These are phyloP conservation scores for Cyberlindnera samutprakarnensis DNA, from an alignment of 805 yeast species.

Conservation along the genomic window DNA sequence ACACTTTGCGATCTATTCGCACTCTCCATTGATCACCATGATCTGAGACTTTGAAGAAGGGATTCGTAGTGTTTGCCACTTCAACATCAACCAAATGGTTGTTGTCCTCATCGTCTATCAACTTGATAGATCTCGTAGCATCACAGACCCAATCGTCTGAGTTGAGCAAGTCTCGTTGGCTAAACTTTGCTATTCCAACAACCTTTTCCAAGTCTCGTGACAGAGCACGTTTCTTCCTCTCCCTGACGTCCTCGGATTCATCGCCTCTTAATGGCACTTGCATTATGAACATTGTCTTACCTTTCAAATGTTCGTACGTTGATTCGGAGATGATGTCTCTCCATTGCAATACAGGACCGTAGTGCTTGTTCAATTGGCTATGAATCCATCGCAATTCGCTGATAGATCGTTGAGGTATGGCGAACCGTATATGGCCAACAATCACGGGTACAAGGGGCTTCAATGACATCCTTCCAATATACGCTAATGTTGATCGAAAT, in stretches of 20 bases:
- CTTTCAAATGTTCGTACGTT: neutral
- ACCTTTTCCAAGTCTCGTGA: neutral
- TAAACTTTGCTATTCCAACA: conserved; percentile 1
- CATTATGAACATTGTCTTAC: neutral
- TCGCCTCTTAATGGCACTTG: neutral
- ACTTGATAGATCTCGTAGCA: no score
- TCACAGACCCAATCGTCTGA: no score
- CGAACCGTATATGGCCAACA: conserved; percentile 1
- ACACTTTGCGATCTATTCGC: neutral
- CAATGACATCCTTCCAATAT: neutral
- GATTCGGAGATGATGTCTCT: conserved; percentile 1
- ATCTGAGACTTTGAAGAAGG: neutral
- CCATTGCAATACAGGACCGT: conserved; percentile 1
- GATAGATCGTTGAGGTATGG: neutral
- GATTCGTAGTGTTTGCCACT: neutral
- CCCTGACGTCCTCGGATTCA: neutral
- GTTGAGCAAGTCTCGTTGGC: no score
- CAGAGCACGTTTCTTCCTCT: neutral
- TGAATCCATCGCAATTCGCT: conserved; percentile 1
- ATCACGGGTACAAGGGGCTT: neutral
- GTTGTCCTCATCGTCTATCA: conserved; percentile 1
- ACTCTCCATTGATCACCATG: neutral
- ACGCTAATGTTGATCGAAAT: no score
- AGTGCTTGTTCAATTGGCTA: neutral
- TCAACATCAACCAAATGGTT: neutral